Conservation (phyloP, 2,329 filamentous ascomycete genomes). For the Claviceps monticola region DNA sequence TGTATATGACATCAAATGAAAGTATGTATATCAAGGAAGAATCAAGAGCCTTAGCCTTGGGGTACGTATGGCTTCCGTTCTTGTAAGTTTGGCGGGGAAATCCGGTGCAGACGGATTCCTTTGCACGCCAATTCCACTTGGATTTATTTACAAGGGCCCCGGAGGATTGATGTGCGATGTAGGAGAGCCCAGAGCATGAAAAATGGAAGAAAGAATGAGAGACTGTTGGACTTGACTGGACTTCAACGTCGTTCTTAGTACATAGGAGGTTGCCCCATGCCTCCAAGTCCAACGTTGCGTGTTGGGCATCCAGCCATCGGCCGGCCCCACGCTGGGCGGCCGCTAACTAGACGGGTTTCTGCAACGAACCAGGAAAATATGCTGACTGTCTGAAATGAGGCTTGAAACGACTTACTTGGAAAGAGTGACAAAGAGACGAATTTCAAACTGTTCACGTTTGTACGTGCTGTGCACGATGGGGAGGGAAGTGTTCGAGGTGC, state of each 20-base stretch:
- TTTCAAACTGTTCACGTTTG: not conserved
- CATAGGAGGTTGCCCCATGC: slow-evolving; percentile 17
- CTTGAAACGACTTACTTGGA: not conserved
- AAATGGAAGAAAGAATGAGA: slow-evolving; percentile 8
- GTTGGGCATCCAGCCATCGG: slow-evolving; percentile 5
- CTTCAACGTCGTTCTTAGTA: slow-evolving; percentile 9
- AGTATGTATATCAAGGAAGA: not conserved
- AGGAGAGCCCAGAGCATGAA: slow-evolving; percentile 18
- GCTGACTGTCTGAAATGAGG: not conserved
- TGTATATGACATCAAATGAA: not conserved
- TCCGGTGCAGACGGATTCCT: slow-evolving; percentile 21
- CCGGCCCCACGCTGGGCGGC: slow-evolving; percentile 6
- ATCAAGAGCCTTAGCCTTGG: slow-evolving; percentile 7
- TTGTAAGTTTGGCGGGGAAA: slow-evolving; percentile 21
- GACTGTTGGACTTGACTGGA: slow-evolving; percentile 17
- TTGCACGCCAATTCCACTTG: slow-evolving; percentile 18
- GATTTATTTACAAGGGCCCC: slow-evolving; percentile 18
- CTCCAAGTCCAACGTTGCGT: no score
- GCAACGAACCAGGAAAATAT: not conserved
- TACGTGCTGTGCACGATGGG: not conserved
- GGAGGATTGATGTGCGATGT: slow-evolving; percentile 18
- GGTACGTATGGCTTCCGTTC: slow-evolving; percentile 25
- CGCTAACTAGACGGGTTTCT: not conserved
- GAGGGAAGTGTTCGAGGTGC: not conserved
- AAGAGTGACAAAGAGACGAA: not conserved